Base-by-base conservation (phyloP, 352 stramenopile species). In the Globisporangium perplexum region DNA sequence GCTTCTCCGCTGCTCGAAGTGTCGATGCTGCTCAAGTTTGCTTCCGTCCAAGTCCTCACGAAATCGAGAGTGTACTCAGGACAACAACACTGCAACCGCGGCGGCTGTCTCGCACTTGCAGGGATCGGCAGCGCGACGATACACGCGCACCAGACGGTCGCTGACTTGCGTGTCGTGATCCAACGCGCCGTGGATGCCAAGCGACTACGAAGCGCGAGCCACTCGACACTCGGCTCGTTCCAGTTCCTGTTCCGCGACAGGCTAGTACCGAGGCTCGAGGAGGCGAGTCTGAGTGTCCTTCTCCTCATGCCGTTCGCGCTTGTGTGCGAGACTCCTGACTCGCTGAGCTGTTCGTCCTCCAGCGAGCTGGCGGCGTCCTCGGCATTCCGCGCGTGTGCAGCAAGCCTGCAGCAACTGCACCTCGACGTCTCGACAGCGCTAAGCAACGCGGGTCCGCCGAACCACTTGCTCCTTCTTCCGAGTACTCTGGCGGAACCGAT, bases 191-290 rank as follows among this genome's bases (percentile, higher is more conserved):
- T 47, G 20, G n/a, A 47, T 15, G 18, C 8, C 22, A 44, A 43
- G 47, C 18, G 12, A 26, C 23, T n/a, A 12, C 12, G 20, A 38
- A 33, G 31, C 15, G 17, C 35, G 4, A 53, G 22, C 5, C 24
- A 15, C 15, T n/a, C 20, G 10, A 0, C 43, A 15, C 23, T 18
- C n/a, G 12, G 6, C 47, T 23, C 17, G 26, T 55, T 66, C 6
- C 7, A 12, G 12, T 79, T 82, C 38, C 28, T 79, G 45, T 66
- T 77, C 20, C 59, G 67, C 43, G 67, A 59, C 7, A 56, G 60
- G 15, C 18, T 71, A 22, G 42, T 78, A 3, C 41, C 57, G 24
- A 26, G 23, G 30, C 54, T 44, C 1, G 53, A 66, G 15, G 72
- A 82, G 50, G 15, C 33, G 2, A 42, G 42, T 28, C 15, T 71